Conservation (phyloP, 768 basidiomycete genomes). For the Bullera alba region DNA sequence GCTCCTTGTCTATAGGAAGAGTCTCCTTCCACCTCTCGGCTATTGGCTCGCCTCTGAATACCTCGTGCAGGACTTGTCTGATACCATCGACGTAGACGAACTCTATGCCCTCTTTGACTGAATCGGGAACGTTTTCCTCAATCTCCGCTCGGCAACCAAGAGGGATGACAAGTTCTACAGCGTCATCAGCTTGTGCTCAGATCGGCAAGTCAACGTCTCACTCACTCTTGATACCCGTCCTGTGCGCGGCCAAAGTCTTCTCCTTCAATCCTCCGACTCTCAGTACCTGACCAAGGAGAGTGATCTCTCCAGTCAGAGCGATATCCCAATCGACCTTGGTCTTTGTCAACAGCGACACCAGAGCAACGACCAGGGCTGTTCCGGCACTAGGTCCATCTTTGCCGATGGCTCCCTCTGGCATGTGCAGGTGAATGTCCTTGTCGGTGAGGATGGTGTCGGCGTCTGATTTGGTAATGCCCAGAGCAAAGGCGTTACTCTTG, state of each 20-base stretch:
- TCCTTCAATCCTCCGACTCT: constrained; percentile 89
- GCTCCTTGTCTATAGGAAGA: constrained; percentile 44
- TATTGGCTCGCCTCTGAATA: constrained; percentile 62
- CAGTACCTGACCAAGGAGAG: constrained; percentile 88
- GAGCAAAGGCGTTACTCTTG: constrained; percentile 76
- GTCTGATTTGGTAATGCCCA: constrained; percentile 69
- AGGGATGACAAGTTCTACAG: constrained; percentile 45
- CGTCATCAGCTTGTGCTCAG: constrained; percentile 48
- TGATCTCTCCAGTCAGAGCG: constrained; percentile 98
- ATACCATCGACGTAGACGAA: constrained; percentile 96
- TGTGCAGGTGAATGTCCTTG: constrained; percentile 87
- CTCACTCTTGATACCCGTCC: constrained; percentile 84
- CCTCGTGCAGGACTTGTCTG: constrained; percentile 77
- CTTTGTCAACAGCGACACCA: constrained; percentile 85
- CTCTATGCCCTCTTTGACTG: constrained; percentile 87
- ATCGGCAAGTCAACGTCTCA: constrained; percentile 45
- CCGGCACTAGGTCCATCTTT: constrained; percentile 95
- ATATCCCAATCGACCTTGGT: constrained; percentile 78
- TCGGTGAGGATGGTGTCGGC: constrained; percentile 76
- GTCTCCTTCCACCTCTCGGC: constrained; percentile 65
- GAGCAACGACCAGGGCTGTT: constrained; percentile 82
- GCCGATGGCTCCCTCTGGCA: constrained; percentile 52
- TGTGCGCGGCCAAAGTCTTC: constrained; percentile 74
- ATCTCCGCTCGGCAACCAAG: constrained; percentile 82
- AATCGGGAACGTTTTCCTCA: constrained; percentile 92